phyloP scores from a whole-genome alignment of 208 protist genomes.

The Leishmania martiniquensis region DNA sequence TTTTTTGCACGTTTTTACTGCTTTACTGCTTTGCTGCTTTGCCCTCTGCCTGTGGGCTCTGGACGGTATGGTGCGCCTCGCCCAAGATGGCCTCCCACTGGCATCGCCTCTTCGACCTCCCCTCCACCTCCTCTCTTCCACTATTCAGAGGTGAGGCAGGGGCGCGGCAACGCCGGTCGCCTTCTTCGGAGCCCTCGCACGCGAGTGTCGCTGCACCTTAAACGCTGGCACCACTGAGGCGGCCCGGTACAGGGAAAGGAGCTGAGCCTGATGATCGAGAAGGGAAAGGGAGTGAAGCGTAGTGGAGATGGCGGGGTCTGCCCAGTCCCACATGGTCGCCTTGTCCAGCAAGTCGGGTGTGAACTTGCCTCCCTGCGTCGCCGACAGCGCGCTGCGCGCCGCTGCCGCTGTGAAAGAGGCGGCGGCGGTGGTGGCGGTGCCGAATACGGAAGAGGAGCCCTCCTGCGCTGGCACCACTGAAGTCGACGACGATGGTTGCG shows the following conservation, averaged over 20 bases:
- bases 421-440: neutral
- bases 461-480: neutral
- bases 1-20: neutral
- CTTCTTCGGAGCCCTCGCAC: neutral
- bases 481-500: neutral
- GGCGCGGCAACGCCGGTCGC: neutral
- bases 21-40: neutral
- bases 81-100: neutral
- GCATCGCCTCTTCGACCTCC: neutral
- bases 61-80: neutral
- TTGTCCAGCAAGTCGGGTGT: constrained; percentile 5
- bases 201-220: neutral
- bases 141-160: neutral
- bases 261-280: constrained; percentile 26
- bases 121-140: too few relatives aligned
- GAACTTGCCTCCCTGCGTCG: neutral
- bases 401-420: neutral
- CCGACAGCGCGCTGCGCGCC: neutral
- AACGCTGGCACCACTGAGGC: neutral
- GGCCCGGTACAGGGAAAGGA: neutral
- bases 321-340: constrained; percentile 34
- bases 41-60: neutral
- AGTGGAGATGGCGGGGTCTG: constrained; percentile 26
- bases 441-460: neutral
- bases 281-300: constrained; percentile 22